Evolutionary conservation across 495 filamentous ascomycete genomes (phyloP), one percentile per base, ranked within the genome.

Genomic region (Talaromyces nanjingensis): DNA sequence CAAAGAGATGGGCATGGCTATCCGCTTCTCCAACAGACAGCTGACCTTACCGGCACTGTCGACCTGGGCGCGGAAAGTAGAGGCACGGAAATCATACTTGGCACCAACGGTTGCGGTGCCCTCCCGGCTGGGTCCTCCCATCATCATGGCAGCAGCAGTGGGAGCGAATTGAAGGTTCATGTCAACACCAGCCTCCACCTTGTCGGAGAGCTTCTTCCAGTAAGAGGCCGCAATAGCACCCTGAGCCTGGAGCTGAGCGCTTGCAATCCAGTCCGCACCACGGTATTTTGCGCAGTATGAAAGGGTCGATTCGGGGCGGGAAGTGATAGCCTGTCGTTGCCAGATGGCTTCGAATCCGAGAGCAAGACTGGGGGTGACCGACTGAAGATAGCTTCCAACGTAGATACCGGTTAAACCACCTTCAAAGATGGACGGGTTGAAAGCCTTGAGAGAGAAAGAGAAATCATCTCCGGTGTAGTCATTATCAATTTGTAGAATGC

Each of bases 1-100:
- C 75, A 99, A 83, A 67, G 85, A 86, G 63, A 99, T 91, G 55
- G 91, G 87, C 68, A 91, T 89, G 22, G 92, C 91, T 71, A 99
- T 87, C 69, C 91, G 85, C 87, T 97, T 98, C 83, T 99, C 96
- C 64, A 98, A 81, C 68, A 97, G 81, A 72, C 91, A 94, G 77
- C 88, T 89, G 66, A 99, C 83, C 81, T 92, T 94, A 68, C 96
- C 96, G 65, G 91, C 85, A 71, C 91, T 93, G 77, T 99, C 94
- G 60, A 99, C 83, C 77, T 98, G 96, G 22, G 93, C 94, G 66
- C 93, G 86, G 85, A 97, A 96, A 9, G 90, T 93, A 42, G 91
- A 93, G 72, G 90, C 88, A 64, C 91, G 84, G 87, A 99, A 99
- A 72, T 98, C 94, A 75, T 99, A 99, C 79, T 98, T 99, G 68